Base-by-base conservation (phyloP, 2,329 filamentous ascomycete species). In the Akanthomyces lecanii region DNA sequence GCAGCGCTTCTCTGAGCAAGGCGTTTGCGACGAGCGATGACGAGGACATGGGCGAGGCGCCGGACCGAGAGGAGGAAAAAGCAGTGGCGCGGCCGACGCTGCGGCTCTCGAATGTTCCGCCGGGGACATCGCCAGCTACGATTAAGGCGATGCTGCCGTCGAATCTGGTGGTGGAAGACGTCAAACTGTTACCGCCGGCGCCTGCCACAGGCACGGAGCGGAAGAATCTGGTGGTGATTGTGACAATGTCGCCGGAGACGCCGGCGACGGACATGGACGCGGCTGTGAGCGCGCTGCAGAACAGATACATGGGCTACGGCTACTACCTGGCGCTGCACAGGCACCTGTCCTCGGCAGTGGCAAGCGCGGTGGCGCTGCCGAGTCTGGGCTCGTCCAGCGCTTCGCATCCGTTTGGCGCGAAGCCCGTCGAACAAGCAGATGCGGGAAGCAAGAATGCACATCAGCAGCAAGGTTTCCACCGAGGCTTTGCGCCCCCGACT, bases 301-400 rank as follows among this genome's bases (percentile, higher is more conserved):
- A 95, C 67, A 86, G 84, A 67, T 97, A 97, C 72, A 79, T 97
- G 18, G 93, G 93, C 18, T 92, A 86, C 72, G 93, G 93, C 5
- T 92, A 89, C 77, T 89, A 93, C 73, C 80, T 97, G 2, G 89
- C 85, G 7, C 82, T 96, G 51, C 91, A 93, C 65, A 83, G 92
- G 11, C 90, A 96, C 76, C 81, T 97, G 4, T 96, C 92, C 0
- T 96, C 92, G 3, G 87, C 88, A 4, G 78, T 82, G n/a, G 73
- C 81, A 28, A 79, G 81, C 6, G 75, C 82, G 1, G 68, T 72
- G 1, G 74, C 79, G n/a, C 59, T 73, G 3, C 64, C 72, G 4
- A 70, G 63, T n/a, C 58, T 72, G 16, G 63, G 66, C 14, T 68
- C 68, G 5, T 80, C 79, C 1, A 75, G 79, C 1, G 18, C 40